These are phyloP conservation scores for Russula sp. DNA, from an alignment of 768 basidiomycete species.

Conservation along the genomic window DNA sequence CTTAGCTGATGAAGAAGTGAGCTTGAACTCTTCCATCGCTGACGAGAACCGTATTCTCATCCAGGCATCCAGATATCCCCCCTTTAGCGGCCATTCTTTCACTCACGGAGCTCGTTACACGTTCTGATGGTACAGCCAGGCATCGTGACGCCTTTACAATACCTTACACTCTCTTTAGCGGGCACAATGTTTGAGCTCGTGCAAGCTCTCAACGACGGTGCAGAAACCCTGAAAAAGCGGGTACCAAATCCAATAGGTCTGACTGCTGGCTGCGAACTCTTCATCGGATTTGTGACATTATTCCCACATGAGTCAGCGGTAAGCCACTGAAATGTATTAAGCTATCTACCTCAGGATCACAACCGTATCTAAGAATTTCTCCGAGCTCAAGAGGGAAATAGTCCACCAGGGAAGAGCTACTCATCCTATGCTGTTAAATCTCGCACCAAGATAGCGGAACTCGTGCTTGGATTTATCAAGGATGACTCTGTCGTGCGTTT, in stretches of 20 bases:
- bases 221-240: slow-evolving; percentile 56
- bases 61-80: slow-evolving; percentile 56
- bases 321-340: slow-evolving; percentile 36
- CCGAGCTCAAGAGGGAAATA: slow-evolving; percentile 77
- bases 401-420: slow-evolving; percentile 75
- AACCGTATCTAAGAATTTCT: slow-evolving; percentile 59
- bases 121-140: slow-evolving; percentile 61
- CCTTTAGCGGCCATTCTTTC: slow-evolving; percentile 89
- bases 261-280: slow-evolving; percentile 86
- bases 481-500: slow-evolving; percentile 80
- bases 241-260: slow-evolving; percentile 78
- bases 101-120: slow-evolving; percentile 75
- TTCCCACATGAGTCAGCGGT: slow-evolving; percentile 81
- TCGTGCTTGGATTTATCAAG: slow-evolving; percentile 89
- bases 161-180: slow-evolving; percentile 44
- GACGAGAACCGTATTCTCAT: slow-evolving; percentile 6
- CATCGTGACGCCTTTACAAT: slow-evolving; percentile 4
- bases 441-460: slow-evolving; percentile 83
- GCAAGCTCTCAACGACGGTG: slow-evolving; percentile 74
- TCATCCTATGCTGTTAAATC: slow-evolving; percentile 77
- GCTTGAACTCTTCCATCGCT: slow-evolving; percentile 30
- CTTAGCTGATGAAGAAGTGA: slow-evolving; percentile 64
- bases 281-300: slow-evolving; percentile 83
- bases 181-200: slow-evolving; percentile 94
- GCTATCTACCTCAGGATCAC: slow-evolving; percentile 25